Conservation (phyloP, 345 rosid genomes). For the Citrus sinensis region DNA sequence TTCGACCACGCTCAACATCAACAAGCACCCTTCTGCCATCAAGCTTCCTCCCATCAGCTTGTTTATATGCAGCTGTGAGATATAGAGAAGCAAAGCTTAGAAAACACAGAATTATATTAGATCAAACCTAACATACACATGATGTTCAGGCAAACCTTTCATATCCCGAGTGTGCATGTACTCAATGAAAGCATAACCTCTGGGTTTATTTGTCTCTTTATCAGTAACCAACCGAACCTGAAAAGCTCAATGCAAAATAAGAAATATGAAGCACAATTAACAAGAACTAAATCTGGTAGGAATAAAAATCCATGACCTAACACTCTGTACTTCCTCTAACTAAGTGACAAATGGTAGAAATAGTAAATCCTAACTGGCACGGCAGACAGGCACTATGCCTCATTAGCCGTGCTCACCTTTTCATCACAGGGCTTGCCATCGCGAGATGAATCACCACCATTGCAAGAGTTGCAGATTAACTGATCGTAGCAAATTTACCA, state of each 20-base stretch:
- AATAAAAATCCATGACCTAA: constrained; percentile 3
- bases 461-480: constrained; percentile 89
- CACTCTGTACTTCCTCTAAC: constrained; percentile 19
- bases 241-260: constrained; percentile 29
- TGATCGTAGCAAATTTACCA: constrained; percentile 70
- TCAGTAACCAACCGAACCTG: constrained; percentile 84
- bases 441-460: constrained; percentile 92
- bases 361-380: constrained; percentile 72
- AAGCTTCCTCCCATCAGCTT: constrained; percentile 98
- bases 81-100: constrained; percentile 10
- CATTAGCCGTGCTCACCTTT: constrained; percentile 97
- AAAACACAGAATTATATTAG: background rate
- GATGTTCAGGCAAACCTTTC: constrained; percentile 57
- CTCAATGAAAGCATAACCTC: constrained; percentile 95
- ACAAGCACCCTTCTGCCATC: constrained; percentile 98
- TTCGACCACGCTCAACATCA: constrained; percentile 97
- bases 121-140: background rate
- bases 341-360: constrained; percentile 28
- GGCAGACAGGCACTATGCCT: constrained; percentile 79
- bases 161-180: constrained; percentile 93
- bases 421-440: constrained; percentile 69
- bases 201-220: constrained; percentile 74
- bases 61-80: constrained; percentile 87
- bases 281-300: constrained; percentile 14
- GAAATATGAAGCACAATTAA: constrained; percentile 28